Evolutionary conservation across 208 protist genomes (phyloP).

Genomic region (Acanthamoeba royreba): DNA sequence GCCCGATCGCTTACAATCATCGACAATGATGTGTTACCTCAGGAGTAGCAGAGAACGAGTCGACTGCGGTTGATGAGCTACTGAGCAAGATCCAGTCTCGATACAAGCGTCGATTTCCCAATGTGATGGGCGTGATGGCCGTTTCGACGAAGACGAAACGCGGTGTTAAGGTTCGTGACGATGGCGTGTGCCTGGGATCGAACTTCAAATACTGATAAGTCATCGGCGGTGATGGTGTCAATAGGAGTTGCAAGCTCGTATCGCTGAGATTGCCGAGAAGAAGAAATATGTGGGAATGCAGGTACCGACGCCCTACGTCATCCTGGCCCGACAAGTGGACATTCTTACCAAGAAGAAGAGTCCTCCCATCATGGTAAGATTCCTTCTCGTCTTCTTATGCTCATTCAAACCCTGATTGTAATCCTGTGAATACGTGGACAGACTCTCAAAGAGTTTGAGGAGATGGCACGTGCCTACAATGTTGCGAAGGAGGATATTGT

Average conservation of each 20-base stretch:
- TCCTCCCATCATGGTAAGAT: background rate
- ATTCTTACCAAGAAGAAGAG: background rate
- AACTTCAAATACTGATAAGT: background rate
- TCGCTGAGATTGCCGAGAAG: slow-evolving; percentile 17
- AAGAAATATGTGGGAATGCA: slow-evolving; percentile 13
- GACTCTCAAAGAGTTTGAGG: background rate
- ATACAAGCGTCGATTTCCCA: slow-evolving; percentile 47
- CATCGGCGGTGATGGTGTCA: background rate
- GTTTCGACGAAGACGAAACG: slow-evolving; percentile 41
- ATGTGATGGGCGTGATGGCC: slow-evolving; percentile 26
- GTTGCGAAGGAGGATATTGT: slow-evolving; percentile 1
- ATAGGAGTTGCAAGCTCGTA: slow-evolving; percentile 29
- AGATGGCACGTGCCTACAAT: background rate
- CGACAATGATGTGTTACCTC: background rate
- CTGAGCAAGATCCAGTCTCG: background rate
- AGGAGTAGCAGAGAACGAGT: background rate
- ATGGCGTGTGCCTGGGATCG: background rate
- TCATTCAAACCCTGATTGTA: background rate
- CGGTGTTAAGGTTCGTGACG: background rate
- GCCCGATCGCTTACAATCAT: background rate
- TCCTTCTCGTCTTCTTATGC: background rate
- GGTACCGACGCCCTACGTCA: slow-evolving; percentile 23
- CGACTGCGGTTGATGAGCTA: background rate
- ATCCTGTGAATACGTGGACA: background rate
- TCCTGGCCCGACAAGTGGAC: slow-evolving; percentile 21